phyloP scores from a whole-genome alignment of 169 alveolate species.

The Eimeria mitis region DNA sequence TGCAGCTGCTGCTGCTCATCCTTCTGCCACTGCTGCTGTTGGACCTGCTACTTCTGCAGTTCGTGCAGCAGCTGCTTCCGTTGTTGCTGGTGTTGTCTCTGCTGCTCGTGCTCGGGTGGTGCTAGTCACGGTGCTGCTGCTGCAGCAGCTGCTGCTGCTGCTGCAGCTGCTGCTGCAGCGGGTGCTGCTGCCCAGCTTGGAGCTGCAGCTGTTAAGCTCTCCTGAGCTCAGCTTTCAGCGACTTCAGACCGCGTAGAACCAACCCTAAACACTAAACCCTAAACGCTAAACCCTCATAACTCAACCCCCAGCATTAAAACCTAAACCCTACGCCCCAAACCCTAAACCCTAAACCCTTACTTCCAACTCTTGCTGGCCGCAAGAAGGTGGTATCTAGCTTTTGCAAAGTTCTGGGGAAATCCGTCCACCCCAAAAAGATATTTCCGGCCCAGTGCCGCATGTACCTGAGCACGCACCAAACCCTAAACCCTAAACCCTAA shows the following conservation, averaged over 20 bases:
- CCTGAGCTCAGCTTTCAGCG: background rate
- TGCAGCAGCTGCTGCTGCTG: no score
- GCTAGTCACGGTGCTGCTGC: no score
- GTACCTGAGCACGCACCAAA: background rate
- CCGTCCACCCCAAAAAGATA: constrained; percentile 85
- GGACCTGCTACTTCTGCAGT: constrained; percentile 49
- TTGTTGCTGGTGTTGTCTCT: background rate
- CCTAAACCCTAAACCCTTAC: constrained; percentile 13
- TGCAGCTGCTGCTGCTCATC: constrained; percentile 2
- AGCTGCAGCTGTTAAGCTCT: background rate
- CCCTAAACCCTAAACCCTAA: constrained; percentile 5
- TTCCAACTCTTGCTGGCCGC: constrained; percentile 77
- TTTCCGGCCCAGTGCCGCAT: constrained; percentile 25
- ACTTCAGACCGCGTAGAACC: background rate
- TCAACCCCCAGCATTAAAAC: background rate
- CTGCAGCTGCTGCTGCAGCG: background rate
- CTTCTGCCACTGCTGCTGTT: background rate
- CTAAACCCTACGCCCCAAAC: background rate
- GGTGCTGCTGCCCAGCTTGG: background rate
- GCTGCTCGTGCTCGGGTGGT: background rate
- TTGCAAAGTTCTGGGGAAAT: constrained; percentile 79
- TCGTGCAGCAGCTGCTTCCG: background rate
- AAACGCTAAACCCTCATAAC: background rate
- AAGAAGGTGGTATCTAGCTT: constrained; percentile 82
- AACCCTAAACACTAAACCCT: background rate